A percentile compares a stretch with the other conserved stretches of the same genome.
phyloP scores from a whole-genome alignment of 441 rosid genomes.

The Hypseocharis bilobata region DNA sequence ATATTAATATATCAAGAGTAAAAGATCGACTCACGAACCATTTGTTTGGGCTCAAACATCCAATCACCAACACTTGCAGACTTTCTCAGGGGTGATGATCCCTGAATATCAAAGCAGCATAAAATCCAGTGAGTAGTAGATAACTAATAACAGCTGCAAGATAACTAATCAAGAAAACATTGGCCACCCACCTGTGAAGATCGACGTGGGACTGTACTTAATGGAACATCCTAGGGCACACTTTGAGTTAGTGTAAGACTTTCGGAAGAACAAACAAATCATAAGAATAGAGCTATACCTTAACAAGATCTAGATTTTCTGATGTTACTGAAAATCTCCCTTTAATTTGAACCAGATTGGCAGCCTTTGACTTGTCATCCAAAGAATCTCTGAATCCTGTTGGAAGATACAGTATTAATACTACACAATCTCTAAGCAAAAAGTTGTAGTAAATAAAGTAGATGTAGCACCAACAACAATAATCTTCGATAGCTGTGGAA shows the following conservation, averaged over 20 bases:
- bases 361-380: slow-evolving; percentile 81
- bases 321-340: slow-evolving; percentile 97
- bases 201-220: slow-evolving; percentile 65
- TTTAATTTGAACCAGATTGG: slow-evolving; percentile 78
- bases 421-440: not conserved
- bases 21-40: slow-evolving; percentile 31
- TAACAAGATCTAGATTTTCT: slow-evolving; percentile 83
- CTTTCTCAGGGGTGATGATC: slow-evolving; percentile 71
- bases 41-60: slow-evolving; percentile 60
- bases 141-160: slow-evolving; percentile 10
- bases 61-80: slow-evolving; percentile 95
- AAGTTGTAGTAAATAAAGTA: not conserved
- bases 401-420: slow-evolving; percentile 17
- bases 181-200: slow-evolving; percentile 62
- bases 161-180: slow-evolving; percentile 23
- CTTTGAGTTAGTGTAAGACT: slow-evolving; percentile 38
- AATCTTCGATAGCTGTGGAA: slow-evolving; percentile 13
- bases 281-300: slow-evolving; percentile 43
- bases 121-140: slow-evolving; percentile 19
- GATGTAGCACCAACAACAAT: slow-evolving; percentile 6
- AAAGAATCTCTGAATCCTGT: slow-evolving; percentile 81
- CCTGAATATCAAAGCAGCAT: slow-evolving; percentile 38
- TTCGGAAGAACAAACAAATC: slow-evolving; percentile 17
- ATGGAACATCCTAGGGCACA: slow-evolving; percentile 69
- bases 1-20: slow-evolving; percentile 7